Evolutionary conservation across 306 rosid species (phyloP).

Genomic region (Elaeagnus macrophylla): DNA sequence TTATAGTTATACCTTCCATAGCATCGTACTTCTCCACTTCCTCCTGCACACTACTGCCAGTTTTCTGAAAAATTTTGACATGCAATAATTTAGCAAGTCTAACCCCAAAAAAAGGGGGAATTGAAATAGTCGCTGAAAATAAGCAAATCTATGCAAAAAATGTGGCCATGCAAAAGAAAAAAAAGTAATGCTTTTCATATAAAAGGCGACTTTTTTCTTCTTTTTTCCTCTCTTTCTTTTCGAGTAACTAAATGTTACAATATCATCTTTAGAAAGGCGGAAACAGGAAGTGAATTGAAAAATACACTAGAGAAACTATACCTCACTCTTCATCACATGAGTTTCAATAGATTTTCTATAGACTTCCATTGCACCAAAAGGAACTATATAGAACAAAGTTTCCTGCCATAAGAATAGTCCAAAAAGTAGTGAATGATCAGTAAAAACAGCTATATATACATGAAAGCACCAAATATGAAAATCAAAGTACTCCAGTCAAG

Average conservation of each 20-base stretch:
- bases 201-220: too few species aligned
- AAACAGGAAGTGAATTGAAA: constrained; percentile 3
- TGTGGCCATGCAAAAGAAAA: too few species aligned
- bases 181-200: too few species aligned
- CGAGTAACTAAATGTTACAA: neutral
- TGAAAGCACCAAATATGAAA: neutral
- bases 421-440: constrained; percentile 7
- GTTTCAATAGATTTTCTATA: constrained; percentile 85
- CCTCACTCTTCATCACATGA: constrained; percentile 59
- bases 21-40: constrained; percentile 82
- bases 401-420: constrained; percentile 54
- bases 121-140: neutral
- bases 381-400: constrained; percentile 68
- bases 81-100: constrained; percentile 12
- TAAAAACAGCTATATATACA: constrained; percentile 10
- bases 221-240: neutral
- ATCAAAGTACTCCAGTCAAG: too few species aligned
- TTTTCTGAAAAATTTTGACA: constrained; percentile 50
- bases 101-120: neutral
- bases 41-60: constrained; percentile 65
- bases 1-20: constrained; percentile 48
- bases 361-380: constrained; percentile 65
- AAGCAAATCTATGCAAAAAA: neutral
- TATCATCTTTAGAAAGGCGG: constrained; percentile 9
- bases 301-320: constrained; percentile 19